These are phyloP conservation scores for Umbelopsis ramanniana DNA, from an alignment of 192 early-diverging fungal species.

Conservation along the genomic window DNA sequence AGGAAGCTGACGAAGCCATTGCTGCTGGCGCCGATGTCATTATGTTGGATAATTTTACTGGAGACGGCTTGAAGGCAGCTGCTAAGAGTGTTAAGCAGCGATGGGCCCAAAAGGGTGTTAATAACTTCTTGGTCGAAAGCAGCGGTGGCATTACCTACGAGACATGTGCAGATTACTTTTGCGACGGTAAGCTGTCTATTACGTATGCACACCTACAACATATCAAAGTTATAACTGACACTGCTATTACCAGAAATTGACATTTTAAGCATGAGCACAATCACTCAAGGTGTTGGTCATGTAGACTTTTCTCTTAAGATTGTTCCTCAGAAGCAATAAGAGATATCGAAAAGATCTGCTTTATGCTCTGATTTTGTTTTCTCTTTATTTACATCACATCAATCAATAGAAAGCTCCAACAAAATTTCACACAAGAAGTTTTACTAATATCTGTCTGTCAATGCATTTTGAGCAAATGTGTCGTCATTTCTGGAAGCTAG, in stretches of 20 bases:
- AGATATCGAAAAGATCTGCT: not conserved
- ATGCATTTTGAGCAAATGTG: conserved; percentile 14
- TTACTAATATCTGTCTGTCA: conserved; percentile 10
- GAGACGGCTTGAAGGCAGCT: conserved; percentile 64
- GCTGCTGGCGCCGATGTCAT: conserved; percentile 95
- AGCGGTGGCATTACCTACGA: conserved; percentile 96
- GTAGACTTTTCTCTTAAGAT: conserved; percentile 99
- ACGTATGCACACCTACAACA: not conserved
- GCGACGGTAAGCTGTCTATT: conserved; percentile 57
- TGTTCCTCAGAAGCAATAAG: not conserved
- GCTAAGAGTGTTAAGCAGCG: conserved; percentile 78
- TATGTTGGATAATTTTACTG: conserved; percentile 96
- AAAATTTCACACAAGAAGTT: not conserved
- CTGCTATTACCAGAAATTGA: conserved; percentile 52
- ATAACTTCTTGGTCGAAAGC: conserved; percentile 84
- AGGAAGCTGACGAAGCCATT: conserved; percentile 95
- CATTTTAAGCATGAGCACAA: conserved; percentile 89
- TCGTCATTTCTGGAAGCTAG: conserved; percentile 14
- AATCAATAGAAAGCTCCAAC: no score
- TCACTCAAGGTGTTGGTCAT: conserved; percentile 94
- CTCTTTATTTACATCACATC: conserved; percentile 12
- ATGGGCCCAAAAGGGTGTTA: conserved; percentile 64
- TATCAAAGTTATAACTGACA: not conserved
- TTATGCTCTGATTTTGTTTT: not conserved
- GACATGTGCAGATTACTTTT: conserved; percentile 81